phyloP scores from a whole-genome alignment of 139 green algal species.

The Nannochloris sp. region DNA sequence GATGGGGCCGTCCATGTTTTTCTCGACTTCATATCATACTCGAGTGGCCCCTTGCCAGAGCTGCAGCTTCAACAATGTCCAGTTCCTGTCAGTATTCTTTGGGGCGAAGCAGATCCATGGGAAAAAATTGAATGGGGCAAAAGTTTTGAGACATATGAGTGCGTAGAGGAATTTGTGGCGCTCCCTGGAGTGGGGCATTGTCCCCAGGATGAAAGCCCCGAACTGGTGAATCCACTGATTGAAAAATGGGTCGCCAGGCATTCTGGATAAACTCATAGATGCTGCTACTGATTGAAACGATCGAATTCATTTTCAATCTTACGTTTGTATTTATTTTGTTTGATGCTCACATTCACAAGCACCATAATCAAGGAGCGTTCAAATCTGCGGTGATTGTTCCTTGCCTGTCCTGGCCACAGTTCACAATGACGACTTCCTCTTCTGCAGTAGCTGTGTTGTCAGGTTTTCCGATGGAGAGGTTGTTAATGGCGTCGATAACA shows the following conservation, averaged over 20 bases:
- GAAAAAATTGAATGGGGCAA: constrained; percentile 67
- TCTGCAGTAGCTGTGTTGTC: constrained; percentile 29
- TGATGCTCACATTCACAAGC: neutral
- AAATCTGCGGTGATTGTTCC: constrained; percentile 22
- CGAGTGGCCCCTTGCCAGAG: constrained; percentile 79
- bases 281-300: neutral
- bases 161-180: constrained; percentile 74
- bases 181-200: constrained; percentile 84
- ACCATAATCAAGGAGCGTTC: neutral
- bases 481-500: constrained; percentile 29
- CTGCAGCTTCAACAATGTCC: constrained; percentile 48
- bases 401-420: constrained; percentile 26
- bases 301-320: no score
- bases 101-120: constrained; percentile 86
- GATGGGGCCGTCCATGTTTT: constrained; percentile 87
- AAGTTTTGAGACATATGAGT: constrained; percentile 37
- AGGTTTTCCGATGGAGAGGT: constrained; percentile 24
- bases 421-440: constrained; percentile 23
- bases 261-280: neutral
- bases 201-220: constrained; percentile 68
- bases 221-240: constrained; percentile 80
- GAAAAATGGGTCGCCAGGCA: neutral
- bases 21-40: constrained; percentile 97
- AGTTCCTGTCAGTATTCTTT: constrained; percentile 77
- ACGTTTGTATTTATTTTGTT: no score